Evolutionary conservation across 2,329 filamentous ascomycete genomes (phyloP).

Genomic region (Xylaria sp.): DNA sequence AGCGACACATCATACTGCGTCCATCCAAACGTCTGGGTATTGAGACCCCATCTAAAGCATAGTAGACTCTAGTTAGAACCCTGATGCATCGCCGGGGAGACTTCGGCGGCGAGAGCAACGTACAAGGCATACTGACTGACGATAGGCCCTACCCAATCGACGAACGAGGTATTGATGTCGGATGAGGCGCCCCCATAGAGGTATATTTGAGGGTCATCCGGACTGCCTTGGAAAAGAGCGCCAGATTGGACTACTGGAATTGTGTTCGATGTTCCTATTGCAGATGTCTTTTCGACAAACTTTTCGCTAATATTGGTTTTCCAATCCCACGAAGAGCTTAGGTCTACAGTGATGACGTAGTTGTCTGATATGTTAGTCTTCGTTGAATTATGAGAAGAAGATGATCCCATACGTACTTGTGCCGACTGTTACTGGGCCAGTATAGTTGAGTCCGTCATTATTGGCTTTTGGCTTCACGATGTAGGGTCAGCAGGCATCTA

Average conservation of each 20-base stretch:
- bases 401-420: neutral
- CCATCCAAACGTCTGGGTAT: neutral
- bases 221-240: neutral
- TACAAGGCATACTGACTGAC: neutral
- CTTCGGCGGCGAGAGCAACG: neutral
- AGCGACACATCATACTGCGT: neutral
- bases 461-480: neutral
- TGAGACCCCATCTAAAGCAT: constrained; percentile 1
- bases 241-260: neutral
- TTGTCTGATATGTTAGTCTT: neutral
- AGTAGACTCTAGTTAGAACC: neutral
- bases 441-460: neutral
- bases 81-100: neutral
- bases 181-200: neutral
- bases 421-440: neutral
- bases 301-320: neutral
- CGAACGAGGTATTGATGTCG: neutral
- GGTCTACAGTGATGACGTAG: neutral
- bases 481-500: neutral
- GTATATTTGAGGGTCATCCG: neutral
- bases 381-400: neutral
- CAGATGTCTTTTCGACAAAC: neutral
- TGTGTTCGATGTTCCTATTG: neutral
- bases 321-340: neutral
- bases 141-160: neutral